Conservation (phyloP, 1,284 basidiomycete species). For the Hemileia vastatrix region DNA sequence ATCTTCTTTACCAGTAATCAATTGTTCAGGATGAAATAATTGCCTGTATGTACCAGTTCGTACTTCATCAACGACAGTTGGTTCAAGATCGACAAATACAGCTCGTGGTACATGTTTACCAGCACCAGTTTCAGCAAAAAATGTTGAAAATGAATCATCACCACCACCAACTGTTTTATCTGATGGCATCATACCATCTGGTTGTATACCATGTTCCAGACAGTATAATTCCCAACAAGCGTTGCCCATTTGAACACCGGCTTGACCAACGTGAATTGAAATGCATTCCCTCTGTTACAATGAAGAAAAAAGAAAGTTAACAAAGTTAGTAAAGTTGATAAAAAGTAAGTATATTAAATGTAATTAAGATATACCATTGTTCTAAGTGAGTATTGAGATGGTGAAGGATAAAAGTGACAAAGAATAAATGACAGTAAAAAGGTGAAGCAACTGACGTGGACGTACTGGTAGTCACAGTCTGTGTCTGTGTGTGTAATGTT, state of each 20-base stretch:
- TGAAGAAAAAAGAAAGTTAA: too few species aligned
- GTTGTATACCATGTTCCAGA: constrained; percentile 94
- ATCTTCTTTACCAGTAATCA: constrained; percentile 45
- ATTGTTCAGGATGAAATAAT: constrained; percentile 45
- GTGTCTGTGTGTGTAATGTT: too few species aligned
- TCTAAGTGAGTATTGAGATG: too few species aligned
- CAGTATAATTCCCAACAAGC: constrained; percentile 91
- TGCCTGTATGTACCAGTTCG: constrained; percentile 42
- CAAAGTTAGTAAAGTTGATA: too few species aligned
- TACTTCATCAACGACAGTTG: constrained; percentile 43
- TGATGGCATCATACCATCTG: too few species aligned
- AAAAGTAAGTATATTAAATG: too few species aligned
- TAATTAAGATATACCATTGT: too few species aligned
- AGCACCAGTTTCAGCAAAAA: constrained; percentile 52
- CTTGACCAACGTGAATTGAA: constrained; percentile 87
- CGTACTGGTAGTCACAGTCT: too few species aligned
- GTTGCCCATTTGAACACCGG: constrained; percentile 92
- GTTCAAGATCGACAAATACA: constrained; percentile 45
- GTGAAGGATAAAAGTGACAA: too few species aligned
- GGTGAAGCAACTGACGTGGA: too few species aligned
- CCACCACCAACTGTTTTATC: constrained; percentile 49
- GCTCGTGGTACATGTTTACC: constrained; percentile 95
- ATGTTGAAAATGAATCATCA: constrained; percentile 90
- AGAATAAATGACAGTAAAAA: too few species aligned
- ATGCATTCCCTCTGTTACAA: too few species aligned